Percentiles rank a stretch among this genome's conserved stretches.
Conservation (phyloP, 202 grass and related monocot species). For the Eragrostis tef region DNA sequence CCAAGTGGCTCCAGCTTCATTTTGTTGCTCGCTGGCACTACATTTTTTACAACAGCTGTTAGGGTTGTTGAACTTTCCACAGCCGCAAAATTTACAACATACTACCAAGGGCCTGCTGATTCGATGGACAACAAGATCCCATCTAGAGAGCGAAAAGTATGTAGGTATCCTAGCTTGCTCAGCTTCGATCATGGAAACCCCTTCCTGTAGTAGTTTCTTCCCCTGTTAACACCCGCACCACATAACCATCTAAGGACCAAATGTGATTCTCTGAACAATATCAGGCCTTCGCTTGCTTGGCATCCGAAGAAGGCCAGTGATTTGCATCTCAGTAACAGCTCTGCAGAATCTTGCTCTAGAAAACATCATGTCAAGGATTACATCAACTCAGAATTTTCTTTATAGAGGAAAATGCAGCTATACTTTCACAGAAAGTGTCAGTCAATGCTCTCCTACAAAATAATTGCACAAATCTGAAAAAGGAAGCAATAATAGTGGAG, state of each 20-base stretch:
- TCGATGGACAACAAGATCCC: neutral
- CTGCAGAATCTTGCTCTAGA: conserved; percentile 90
- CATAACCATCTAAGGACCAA: conserved; percentile 55
- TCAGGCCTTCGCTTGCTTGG: conserved; percentile 90
- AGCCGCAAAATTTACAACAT: neutral
- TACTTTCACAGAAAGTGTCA: neutral
- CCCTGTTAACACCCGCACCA: neutral
- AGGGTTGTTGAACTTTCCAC: conserved; percentile 6
- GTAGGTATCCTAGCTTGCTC: conserved; percentile 6
- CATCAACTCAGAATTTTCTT: neutral
- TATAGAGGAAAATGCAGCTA: neutral
- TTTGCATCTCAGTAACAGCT: conserved; percentile 81
- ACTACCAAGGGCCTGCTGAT: neutral
- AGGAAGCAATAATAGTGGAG: neutral
- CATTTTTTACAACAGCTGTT: neutral
- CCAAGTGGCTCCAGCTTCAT: neutral
- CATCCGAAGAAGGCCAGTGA: conserved; percentile 74
- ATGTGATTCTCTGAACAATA: conserved; percentile 83
- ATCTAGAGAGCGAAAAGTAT: neutral
- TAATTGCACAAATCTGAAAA: neutral
- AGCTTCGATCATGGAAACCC: neutral
- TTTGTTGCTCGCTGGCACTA: neutral
- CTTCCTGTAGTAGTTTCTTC: neutral
- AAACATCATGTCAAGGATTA: conserved; percentile 52
- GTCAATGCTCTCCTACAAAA: neutral